Conservation (phyloP, 2,329 filamentous ascomycete species). For the Macroventuria anomochaeta region DNA sequence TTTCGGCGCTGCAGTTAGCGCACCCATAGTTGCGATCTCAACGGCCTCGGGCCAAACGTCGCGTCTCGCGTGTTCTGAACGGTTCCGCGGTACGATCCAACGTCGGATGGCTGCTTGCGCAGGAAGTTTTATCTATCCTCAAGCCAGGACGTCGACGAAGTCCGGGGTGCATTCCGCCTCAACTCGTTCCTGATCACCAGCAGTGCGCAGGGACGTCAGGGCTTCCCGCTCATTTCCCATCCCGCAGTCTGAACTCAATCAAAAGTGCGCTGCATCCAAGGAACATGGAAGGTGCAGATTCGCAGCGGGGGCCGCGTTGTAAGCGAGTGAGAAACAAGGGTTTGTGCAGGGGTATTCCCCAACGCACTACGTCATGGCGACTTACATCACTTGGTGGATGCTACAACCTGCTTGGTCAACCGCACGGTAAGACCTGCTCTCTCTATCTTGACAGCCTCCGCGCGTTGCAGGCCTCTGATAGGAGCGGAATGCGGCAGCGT, state of each 20-base stretch:
- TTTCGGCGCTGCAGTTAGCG: slow-evolving; percentile 13
- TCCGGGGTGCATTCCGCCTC: slow-evolving; percentile 12
- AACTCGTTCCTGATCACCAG: slow-evolving; percentile 16
- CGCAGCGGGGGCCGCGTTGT: slow-evolving; percentile 12
- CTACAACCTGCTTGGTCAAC: slow-evolving; percentile 30
- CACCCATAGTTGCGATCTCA: slow-evolving; percentile 15
- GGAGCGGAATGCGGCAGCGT: slow-evolving; percentile 22
- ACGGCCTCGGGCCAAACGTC: slow-evolving; percentile 18
- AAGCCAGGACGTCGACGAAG: not conserved
- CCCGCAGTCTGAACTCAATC: slow-evolving; percentile 13
- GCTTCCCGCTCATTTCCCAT: slow-evolving; percentile 14
- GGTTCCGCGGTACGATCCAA: slow-evolving; percentile 2
- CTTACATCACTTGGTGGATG: slow-evolving; percentile 15
- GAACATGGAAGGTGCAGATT: slow-evolving; percentile 17
- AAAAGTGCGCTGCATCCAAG: slow-evolving; percentile 6
- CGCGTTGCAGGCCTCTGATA: slow-evolving; percentile 23
- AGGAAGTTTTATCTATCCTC: not conserved
- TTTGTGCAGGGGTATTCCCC: slow-evolving; percentile 19
- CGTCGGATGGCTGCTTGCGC: not conserved
- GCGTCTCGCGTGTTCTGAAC: slow-evolving; percentile 13
- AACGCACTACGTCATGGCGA: slow-evolving; percentile 27
- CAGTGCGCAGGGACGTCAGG: slow-evolving; percentile 10
- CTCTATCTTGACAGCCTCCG: slow-evolving; percentile 14
- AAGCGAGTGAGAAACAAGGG: slow-evolving; percentile 22
- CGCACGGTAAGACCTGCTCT: slow-evolving; percentile 26